Evolutionary conservation across 2,329 filamentous ascomycete genomes (phyloP), one percentile per base, ranked within the genome.

Genomic region (Fusarium keratoplasticum): DNA sequence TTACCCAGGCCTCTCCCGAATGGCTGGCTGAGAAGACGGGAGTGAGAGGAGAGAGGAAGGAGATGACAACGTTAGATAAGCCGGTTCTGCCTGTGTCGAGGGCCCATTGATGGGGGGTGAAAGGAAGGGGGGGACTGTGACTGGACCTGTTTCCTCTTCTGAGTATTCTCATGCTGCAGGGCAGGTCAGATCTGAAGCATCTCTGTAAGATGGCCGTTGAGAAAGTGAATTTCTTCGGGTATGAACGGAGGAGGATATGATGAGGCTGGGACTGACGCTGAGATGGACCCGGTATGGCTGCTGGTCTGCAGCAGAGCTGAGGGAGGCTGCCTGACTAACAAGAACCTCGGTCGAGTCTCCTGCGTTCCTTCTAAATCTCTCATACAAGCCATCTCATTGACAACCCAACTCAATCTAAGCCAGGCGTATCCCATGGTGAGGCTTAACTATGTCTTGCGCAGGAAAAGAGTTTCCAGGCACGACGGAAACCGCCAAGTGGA

Each of bases 401-500:
- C 18, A 25, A 47, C 16, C 14, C 4, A 22, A 13, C 31, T 36
- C 52, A 11, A 44, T 35, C 29, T 6, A 33, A 18, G n/a, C 20
- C 50, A 64, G 33, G 38, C 5, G 44, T 40, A 59, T 16, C 69
- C 64, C 57, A 33, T n/a, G 13, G 22, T 14, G 22, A 35, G 25
- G 8, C 36, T 40, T 38, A 29, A 29, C 27, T 29, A 25, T 14
- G n/a, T 42, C 35, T 22, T 27, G 40, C 13, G 10, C 25, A 40
- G 18, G 27, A 16, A 52, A 22, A 29, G 18, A 20, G 42, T 31
- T n/a, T 27, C 22, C 25, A 20, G 27, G 44, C 16, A 38, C 18
- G 52, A 40, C 35, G 54, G 50, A 61, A 55, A 35, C 55, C 68
- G 60, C 67, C 40, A 20, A 42, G 59, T 61, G 54, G 29, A 44